Evolutionary conservation across 441 rosid species (phyloP).

Genomic region (Hypseocharis bilobata): DNA sequence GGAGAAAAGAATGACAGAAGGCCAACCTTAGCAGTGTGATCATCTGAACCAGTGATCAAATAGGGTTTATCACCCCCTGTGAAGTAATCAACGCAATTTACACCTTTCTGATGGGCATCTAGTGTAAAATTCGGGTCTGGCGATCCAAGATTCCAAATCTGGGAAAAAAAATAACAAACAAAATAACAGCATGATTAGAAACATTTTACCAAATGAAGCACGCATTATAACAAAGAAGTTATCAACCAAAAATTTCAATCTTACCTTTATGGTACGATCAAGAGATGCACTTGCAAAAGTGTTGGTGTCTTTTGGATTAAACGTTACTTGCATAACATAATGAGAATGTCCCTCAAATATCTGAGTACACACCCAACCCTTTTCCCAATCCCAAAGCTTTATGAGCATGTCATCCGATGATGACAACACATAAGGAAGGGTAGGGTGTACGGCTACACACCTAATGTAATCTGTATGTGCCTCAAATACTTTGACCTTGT

Average conservation of each 20-base stretch:
- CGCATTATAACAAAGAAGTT: not conserved
- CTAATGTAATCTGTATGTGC: constrained; percentile 82
- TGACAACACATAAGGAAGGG: constrained; percentile 67
- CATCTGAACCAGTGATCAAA: constrained; percentile 90
- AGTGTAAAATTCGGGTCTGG: constrained; percentile 82
- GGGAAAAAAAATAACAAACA: constrained; percentile 16
- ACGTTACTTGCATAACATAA: constrained; percentile 77
- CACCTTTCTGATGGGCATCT: constrained; percentile 92
- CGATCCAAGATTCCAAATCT: constrained; percentile 97
- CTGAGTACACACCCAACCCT: constrained; percentile 74
- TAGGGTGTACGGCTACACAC: constrained; percentile 63
- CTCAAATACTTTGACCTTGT: constrained; percentile 68
- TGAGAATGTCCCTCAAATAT: constrained; percentile 77
- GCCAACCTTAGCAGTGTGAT: constrained; percentile 87
- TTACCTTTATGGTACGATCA: constrained; percentile 73
- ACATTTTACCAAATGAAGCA: constrained; percentile 11
- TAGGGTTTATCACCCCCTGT: constrained; percentile 87
- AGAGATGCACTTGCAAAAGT: constrained; percentile 86
- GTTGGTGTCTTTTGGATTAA: constrained; percentile 60
- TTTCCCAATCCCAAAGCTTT: constrained; percentile 95
- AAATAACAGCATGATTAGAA: constrained; percentile 10
- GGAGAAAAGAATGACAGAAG: constrained; percentile 14
- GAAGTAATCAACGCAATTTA: constrained; percentile 81
- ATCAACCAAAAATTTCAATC: constrained; percentile 8
- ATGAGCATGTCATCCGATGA: constrained; percentile 81